Base-by-base conservation (phyloP, 176 grass and related monocot genomes). In the Elymus sibiricus region DNA sequence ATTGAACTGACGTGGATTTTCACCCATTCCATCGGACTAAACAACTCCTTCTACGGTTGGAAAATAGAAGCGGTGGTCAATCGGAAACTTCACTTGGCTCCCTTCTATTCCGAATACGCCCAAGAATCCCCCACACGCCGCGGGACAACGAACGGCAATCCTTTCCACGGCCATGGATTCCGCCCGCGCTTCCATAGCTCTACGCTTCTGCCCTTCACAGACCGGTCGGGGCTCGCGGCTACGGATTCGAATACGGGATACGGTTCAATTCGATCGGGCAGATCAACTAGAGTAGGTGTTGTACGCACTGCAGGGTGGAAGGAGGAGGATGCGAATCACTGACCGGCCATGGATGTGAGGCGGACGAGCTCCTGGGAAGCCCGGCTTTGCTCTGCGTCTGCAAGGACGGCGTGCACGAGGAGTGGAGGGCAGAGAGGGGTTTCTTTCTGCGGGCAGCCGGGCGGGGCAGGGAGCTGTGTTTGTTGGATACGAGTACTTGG, bases 291-390 rank as follows among this genome's bases (percentile, higher is more conserved):
- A 32, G 37, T 35, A 61, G 58, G 21, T 42, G 72, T 1, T 19
- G 5, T 17, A 76, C 35, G 34, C 64, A 83, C 26, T 32, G 24
- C 13, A 26, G 60, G 60, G 13, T 14, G 28, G 11, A n/a, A 19
- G 13, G 70, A 72, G 44, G 70, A 55, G 39, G 27, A 11, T 28
- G 51, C 17, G 77, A 47, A 44, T 62, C 38, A 85, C 82, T 85
- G 35, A 89, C 87, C 87, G 17, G 87, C 82, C 82, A 89, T 58
- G 59, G 77, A 17, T 10, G 60, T 60, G 64, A 25, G 64, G 84
- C 17, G 63, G 56, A 26, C 17, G 77, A 25, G 53, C 82, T 39
- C 46, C 64, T 70, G 76, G 43, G 66, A 58, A 51, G 38, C 81
- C 79, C 55, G 66, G 67, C 65, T 71, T 89, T 32, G 25, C 39